A percentile compares a stretch with the other conserved stretches of the same genome.
These are phyloP conservation scores for Pisolithus microcarpus DNA, from an alignment of 768 basidiomycete genomes.

Conservation along the genomic window DNA sequence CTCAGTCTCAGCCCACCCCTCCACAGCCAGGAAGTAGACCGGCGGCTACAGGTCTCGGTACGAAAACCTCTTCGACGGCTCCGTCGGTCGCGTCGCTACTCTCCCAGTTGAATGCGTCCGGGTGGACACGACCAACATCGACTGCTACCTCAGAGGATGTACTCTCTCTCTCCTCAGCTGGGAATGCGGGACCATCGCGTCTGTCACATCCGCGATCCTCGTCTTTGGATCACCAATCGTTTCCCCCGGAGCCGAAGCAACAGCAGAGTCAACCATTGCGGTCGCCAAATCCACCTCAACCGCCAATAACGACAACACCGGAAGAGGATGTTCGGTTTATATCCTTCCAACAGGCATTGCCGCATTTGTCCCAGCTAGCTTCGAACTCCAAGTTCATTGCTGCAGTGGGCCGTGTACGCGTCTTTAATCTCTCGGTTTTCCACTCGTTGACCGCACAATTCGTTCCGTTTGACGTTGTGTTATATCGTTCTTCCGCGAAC, in stretches of 20 bases:
- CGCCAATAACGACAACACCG: conserved; percentile 1
- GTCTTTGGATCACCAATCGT: neutral
- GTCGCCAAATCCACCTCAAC: conserved; percentile 4
- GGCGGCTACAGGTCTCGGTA: neutral
- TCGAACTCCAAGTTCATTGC: conserved; percentile 46
- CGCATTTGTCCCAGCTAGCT: conserved; percentile 53
- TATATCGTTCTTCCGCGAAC: conserved; percentile 2
- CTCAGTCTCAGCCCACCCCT: conserved; percentile 3
- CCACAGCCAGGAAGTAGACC: conserved; percentile 3
- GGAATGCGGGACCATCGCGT: conserved; percentile 2
- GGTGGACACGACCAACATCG: conserved; percentile 6
- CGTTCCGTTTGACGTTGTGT: neutral
- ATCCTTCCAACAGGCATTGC: conserved; percentile 67
- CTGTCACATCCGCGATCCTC: conserved; percentile 6
- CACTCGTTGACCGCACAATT: neutral
- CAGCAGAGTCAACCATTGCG: conserved; percentile 11
- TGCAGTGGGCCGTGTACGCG: conserved; percentile 44
- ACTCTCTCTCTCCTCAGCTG: conserved; percentile 2
- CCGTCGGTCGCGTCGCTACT: conserved; percentile 53
- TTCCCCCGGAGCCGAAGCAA: conserved; percentile 1
- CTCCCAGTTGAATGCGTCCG: conserved; percentile 46
- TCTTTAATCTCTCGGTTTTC: neutral
- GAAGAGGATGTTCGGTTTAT: conserved; percentile 37
- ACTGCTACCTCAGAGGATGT: neutral
- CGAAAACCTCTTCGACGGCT: conserved; percentile 18